phyloP scores from a whole-genome alignment of 1,284 basidiomycete genomes.

The Puccinia coronata region DNA sequence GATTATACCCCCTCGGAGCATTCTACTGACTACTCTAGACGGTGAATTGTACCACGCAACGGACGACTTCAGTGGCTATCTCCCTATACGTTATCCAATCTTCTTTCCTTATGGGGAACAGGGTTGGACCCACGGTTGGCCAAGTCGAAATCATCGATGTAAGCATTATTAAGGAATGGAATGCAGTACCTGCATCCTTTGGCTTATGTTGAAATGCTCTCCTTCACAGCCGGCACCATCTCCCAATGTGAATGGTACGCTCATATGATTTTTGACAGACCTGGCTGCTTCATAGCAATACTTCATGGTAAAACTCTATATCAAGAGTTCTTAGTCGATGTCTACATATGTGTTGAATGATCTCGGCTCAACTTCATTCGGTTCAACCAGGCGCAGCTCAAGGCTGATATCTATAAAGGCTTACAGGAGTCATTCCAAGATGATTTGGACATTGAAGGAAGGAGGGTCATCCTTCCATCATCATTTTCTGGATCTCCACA shows the following conservation, averaged over 20 bases:
- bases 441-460: neutral
- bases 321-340: conserved; percentile 14
- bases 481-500: neutral
- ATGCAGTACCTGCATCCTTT: neutral
- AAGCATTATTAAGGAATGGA: neutral
- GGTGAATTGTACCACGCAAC: neutral
- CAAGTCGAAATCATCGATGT: neutral
- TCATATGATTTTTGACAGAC: neutral
- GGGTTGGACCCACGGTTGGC: neutral
- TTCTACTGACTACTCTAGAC: neutral
- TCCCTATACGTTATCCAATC: conserved; percentile 16
- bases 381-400: neutral
- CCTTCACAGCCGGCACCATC: neutral
- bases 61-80: conserved; percentile 13
- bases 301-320: neutral
- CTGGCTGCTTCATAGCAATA: neutral
- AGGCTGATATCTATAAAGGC: conserved; percentile 7
- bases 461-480: neutral
- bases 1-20: neutral
- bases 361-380: neutral
- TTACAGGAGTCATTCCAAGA: neutral
- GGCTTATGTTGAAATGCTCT: neutral
- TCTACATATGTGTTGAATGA: conserved; percentile 14
- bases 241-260: no score
- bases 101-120: no score